These are phyloP conservation scores for Aspergillus nomiae DNA, from an alignment of 2,329 filamentous ascomycete species.

Conservation along the genomic window DNA sequence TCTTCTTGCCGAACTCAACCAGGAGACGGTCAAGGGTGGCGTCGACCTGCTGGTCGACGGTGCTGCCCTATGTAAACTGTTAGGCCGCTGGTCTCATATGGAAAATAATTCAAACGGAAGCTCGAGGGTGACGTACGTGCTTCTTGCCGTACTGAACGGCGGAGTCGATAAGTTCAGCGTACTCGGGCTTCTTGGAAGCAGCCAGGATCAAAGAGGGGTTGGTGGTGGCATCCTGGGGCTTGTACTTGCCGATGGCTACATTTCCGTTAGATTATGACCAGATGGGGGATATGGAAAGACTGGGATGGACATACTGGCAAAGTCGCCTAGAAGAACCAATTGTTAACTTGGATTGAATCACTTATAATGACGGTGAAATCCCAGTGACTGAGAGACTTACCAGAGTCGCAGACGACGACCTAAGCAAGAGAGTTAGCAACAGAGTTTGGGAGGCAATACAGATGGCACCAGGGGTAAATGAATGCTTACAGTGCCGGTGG, in stretches of 20 bases:
- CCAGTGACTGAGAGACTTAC: conserved; percentile 54
- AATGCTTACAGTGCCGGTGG: conserved; percentile 84
- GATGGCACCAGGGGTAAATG: conserved; percentile 1
- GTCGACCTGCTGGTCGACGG: conserved; percentile 81
- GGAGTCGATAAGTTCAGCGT: conserved; percentile 85
- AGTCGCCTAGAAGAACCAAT: conserved; percentile 61
- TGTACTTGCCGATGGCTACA: conserved; percentile 96
- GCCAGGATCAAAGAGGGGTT: conserved; percentile 99
- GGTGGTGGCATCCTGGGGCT: conserved; percentile 99
- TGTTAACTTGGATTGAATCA: conserved; percentile 32
- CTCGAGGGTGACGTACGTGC: conserved; percentile 52
- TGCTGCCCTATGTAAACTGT: conserved; percentile 49
- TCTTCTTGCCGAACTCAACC: conserved; percentile 97
- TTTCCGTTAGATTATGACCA: not conserved
- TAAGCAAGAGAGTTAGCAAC: conserved; percentile 41
- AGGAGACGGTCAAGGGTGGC: conserved; percentile 88
- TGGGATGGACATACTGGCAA: conserved; percentile 64
- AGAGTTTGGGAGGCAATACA: conserved; percentile 4
- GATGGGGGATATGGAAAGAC: conserved; percentile 10
- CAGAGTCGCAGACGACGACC: conserved; percentile 97
- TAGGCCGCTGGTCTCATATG: not conserved
- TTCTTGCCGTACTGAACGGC: conserved; percentile 85
- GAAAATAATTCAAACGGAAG: not conserved
- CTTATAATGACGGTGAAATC: conserved; percentile 1
- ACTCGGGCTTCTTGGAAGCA: conserved; percentile 96